A percentile compares a stretch with the other conserved stretches of the same genome.
Conservation (phyloP, 129 eudicot genomes). For the Artemisia tridentata region DNA sequence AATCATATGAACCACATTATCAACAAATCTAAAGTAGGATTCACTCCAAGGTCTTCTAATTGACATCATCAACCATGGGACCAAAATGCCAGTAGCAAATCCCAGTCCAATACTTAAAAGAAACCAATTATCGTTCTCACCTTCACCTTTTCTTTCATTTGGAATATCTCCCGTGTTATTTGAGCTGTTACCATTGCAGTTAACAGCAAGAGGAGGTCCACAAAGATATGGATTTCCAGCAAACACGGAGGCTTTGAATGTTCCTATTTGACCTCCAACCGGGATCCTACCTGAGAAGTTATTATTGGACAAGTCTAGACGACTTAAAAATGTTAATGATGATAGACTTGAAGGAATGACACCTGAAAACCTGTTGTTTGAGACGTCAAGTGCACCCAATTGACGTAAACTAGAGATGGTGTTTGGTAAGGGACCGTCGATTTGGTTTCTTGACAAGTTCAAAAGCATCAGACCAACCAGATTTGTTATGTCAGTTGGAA, state of each 20-base stretch:
- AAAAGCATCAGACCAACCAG: slow-evolving; percentile 32
- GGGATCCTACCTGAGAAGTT: slow-evolving; percentile 44
- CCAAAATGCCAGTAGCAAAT: slow-evolving; percentile 41
- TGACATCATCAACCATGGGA: slow-evolving; percentile 30
- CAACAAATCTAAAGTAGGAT: slow-evolving; percentile 42
- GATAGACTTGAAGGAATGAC: slow-evolving; percentile 40
- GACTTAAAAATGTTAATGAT: slow-evolving; percentile 30
- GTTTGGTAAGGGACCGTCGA: slow-evolving; percentile 43
- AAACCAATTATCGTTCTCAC: slow-evolving; percentile 35
- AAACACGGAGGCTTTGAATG: slow-evolving; percentile 33
- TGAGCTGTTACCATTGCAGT: slow-evolving; percentile 26
- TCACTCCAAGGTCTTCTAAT: slow-evolving; percentile 45
- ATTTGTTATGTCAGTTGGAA: slow-evolving; percentile 40
- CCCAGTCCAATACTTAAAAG: slow-evolving; percentile 44
- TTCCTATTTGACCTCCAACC: slow-evolving; percentile 36
- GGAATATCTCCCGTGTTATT: background rate
- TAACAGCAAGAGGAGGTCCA: slow-evolving; percentile 44
- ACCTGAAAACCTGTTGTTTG: slow-evolving; percentile 38
- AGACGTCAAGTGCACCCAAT: slow-evolving; percentile 48
- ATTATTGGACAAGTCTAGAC: slow-evolving; percentile 45
- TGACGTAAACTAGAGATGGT: slow-evolving; percentile 33
- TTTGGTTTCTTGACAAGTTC: slow-evolving; percentile 45
- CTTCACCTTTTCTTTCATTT: background rate
- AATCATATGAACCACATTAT: slow-evolving; percentile 16
- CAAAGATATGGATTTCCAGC: slow-evolving; percentile 43